Percentiles rank a stretch among this genome's conserved stretches.
These are phyloP conservation scores for Astrothelium subdiscretum DNA, from an alignment of 495 filamentous ascomycete species.

Conservation along the genomic window DNA sequence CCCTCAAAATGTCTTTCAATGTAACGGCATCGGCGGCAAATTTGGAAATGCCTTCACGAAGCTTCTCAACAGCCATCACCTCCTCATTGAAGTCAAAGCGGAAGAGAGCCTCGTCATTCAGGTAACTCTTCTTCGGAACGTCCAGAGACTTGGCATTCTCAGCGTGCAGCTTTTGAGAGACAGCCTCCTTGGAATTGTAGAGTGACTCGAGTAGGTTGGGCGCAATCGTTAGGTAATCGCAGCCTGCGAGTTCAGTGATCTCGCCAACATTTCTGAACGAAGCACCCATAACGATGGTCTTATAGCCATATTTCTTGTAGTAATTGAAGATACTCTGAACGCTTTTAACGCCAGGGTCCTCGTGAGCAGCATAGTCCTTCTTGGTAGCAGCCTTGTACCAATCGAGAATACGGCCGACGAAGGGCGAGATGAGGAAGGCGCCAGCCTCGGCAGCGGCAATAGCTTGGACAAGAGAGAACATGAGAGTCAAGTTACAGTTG, in stretches of 20 bases:
- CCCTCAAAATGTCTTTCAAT: constrained; percentile 80
- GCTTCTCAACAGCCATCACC: constrained; percentile 97
- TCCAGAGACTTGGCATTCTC: constrained; percentile 50
- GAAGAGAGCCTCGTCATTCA: constrained; percentile 81
- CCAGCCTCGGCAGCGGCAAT: constrained; percentile 94
- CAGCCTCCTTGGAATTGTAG: constrained; percentile 60
- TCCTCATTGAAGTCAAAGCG: constrained; percentile 99
- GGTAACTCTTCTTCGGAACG: constrained; percentile 81
- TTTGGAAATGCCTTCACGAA: constrained; percentile 96
- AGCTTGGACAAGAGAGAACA: constrained; percentile 94
- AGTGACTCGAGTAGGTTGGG: constrained; percentile 91
- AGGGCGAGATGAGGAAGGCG: constrained; percentile 97
- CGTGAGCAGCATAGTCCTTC: constrained; percentile 75
- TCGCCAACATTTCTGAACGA: constrained; percentile 93
- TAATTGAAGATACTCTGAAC: constrained; percentile 98
- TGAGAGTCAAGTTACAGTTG: constrained; percentile 97
- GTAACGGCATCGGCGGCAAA: constrained; percentile 93
- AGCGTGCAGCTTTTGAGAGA: constrained; percentile 89
- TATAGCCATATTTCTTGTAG: constrained; percentile 99
- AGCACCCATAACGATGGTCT: constrained; percentile 98
- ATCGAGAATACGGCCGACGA: constrained; percentile 98
- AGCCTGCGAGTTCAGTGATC: constrained; percentile 95
- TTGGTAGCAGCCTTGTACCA: constrained; percentile 97
- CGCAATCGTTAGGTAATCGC: constrained; percentile 98
- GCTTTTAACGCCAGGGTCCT: constrained; percentile 94